Conservation (phyloP, 352 stramenopile genomes). For the Thalassiosira mediterranea region DNA sequence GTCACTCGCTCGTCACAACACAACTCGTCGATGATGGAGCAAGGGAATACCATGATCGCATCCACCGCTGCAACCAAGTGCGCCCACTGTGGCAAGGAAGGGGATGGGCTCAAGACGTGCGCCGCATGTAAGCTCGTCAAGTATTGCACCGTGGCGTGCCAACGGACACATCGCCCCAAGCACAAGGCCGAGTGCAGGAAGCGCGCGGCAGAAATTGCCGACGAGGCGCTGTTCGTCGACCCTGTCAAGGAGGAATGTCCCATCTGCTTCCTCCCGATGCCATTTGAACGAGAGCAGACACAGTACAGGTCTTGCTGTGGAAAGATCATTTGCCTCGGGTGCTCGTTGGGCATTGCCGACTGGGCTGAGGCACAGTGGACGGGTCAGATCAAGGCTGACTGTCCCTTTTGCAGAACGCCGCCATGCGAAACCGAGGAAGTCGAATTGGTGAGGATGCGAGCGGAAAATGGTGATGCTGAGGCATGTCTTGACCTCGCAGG, state of each 20-base stretch:
- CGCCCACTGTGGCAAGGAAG: constrained; percentile 17
- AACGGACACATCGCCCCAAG: not conserved
- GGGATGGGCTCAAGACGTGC: constrained; percentile 23
- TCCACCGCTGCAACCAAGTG: not conserved
- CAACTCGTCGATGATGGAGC: not conserved
- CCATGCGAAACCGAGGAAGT: not conserved
- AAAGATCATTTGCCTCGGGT: constrained; percentile 22
- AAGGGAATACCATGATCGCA: not conserved
- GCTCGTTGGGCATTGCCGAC: not conserved
- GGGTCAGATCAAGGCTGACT: not conserved
- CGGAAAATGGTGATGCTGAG: not conserved
- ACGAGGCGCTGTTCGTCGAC: constrained; percentile 10
- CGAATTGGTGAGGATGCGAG: not conserved
- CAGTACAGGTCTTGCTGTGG: constrained; percentile 4
- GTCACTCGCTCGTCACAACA: not conserved
- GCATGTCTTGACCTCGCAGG: not conserved
- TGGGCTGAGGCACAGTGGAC: not conserved
- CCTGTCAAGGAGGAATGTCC: constrained; percentile 10
- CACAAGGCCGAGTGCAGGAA: constrained; percentile 21
- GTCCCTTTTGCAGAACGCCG: constrained; percentile 11
- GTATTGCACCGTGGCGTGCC: constrained; percentile 31
- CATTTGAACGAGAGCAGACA: not conserved
- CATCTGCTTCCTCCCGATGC: constrained; percentile 11
- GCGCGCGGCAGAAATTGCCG: not conserved
- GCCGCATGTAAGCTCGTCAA: constrained; percentile 23